Conservation (phyloP, 768 basidiomycete genomes). For the Russula abietina region DNA sequence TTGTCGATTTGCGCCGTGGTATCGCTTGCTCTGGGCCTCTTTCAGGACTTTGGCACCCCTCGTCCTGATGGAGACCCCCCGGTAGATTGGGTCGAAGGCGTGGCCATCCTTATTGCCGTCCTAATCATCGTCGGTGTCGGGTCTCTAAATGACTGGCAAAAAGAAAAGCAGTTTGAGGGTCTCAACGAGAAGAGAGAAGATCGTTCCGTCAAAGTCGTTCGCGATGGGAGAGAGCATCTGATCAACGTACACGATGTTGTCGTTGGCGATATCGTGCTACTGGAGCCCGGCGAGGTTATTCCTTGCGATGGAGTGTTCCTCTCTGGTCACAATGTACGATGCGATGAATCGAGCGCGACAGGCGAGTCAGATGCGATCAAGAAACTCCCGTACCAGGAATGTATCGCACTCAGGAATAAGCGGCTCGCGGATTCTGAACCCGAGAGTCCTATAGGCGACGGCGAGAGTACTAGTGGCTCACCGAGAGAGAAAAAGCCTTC, state of each 20-base stretch:
- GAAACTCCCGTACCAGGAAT: too few species aligned
- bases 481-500: conserved; percentile 16
- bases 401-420: too few species aligned
- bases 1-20: conserved; percentile 87
- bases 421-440: too few species aligned
- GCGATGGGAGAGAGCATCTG: conserved; percentile 29
- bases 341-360: too few species aligned
- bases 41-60: conserved; percentile 82
- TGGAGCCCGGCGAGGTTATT: conserved; percentile 94
- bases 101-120: too few species aligned
- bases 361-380: too few species aligned
- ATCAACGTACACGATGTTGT: conserved; percentile 63
- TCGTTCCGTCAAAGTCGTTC: conserved; percentile 69
- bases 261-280: conserved; percentile 85
- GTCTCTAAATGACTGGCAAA: too few species aligned
- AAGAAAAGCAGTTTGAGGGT: too few species aligned
- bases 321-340: too few species aligned
- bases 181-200: conserved; percentile 96
- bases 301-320: conserved; percentile 96
- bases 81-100: conserved; percentile 99
- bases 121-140: too few species aligned
- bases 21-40: too few species aligned
- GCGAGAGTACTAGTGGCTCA: conserved; percentile 30
- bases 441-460: too few species aligned
- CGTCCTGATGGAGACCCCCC: conserved; percentile 55